A percentile compares a stretch with the other conserved stretches of the same genome.
Conservation (phyloP, 2,329 filamentous ascomycete species). For the Phoma herbarum region DNA sequence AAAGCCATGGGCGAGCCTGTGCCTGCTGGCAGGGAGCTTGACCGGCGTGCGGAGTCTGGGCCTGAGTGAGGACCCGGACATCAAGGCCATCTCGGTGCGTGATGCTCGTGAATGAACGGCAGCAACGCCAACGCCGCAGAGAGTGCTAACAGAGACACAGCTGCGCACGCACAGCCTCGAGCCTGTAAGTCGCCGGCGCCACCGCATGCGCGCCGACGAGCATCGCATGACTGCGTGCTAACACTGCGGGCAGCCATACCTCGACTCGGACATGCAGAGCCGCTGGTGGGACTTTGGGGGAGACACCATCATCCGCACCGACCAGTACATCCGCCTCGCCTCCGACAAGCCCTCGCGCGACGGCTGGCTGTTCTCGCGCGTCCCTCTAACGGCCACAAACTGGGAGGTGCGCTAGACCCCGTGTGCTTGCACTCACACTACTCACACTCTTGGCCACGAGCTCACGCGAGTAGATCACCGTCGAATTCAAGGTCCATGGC, state of each 20-base stretch:
- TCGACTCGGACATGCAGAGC: conserved; percentile 97
- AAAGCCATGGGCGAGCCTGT: conserved; percentile 48
- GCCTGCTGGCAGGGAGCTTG: conserved; percentile 51
- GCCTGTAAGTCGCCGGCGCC: conserved; percentile 68
- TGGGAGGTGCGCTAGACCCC: conserved; percentile 86
- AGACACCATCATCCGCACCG: conserved; percentile 82
- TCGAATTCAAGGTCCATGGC: conserved; percentile 94
- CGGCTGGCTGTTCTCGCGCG: conserved; percentile 92
- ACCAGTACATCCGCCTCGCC: conserved; percentile 88
- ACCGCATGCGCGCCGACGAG: conserved; percentile 2
- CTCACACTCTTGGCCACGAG: conserved; percentile 7
- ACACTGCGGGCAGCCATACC: conserved; percentile 75
- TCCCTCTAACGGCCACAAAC: conserved; percentile 95
- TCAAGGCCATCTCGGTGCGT: conserved; percentile 72
- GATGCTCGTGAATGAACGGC: too few relatives aligned
- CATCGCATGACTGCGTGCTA: too few relatives aligned
- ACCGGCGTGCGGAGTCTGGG: conserved; percentile 42
- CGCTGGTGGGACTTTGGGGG: conserved; percentile 99
- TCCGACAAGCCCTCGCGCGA: conserved; percentile 89
- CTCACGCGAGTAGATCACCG: conserved; percentile 70
- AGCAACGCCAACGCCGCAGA: background rate
- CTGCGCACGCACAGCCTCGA: conserved; percentile 86
- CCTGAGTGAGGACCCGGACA: conserved; percentile 55
- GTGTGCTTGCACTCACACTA: background rate
- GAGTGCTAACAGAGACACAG: conserved; percentile 57